A percentile compares a stretch with the other conserved stretches of the same genome.
Conservation (phyloP, 345 rosid species). For the Corymbia maculata region DNA sequence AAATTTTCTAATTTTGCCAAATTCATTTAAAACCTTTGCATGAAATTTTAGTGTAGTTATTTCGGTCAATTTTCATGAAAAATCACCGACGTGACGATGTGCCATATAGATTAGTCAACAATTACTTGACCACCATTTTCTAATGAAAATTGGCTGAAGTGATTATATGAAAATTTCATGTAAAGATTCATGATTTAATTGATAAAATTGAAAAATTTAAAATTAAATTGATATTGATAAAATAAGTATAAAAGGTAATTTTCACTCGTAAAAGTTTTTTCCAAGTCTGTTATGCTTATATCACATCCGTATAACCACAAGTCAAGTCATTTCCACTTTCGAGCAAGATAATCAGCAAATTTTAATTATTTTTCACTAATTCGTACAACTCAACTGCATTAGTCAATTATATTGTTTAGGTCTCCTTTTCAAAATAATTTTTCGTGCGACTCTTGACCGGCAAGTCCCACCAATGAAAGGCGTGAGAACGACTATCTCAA, state of each 20-base stretch:
- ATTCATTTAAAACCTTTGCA: not conserved
- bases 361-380: not conserved
- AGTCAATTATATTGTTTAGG: not conserved
- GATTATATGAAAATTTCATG: rapidly evolving
- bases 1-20: not conserved
- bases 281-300: not conserved
- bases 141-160: not conserved
- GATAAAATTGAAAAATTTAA: not conserved
- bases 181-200: not conserved
- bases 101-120: rapidly evolving
- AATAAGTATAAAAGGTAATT: not conserved
- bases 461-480: not conserved
- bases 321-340: not conserved
- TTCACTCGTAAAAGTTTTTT: not conserved
- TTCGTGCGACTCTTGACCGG: not conserved
- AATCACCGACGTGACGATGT: not conserved
- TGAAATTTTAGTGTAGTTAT: rapidly evolving
- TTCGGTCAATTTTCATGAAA: not conserved
- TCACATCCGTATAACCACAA: not conserved
- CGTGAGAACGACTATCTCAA: not conserved
- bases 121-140: rapidly evolving
- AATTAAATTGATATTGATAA: not conserved
- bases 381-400: not conserved
- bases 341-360: not conserved
- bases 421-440: not conserved